Evolutionary conservation across 345 rosid species (phyloP).

Genomic region (Schrenkiella parvula): DNA sequence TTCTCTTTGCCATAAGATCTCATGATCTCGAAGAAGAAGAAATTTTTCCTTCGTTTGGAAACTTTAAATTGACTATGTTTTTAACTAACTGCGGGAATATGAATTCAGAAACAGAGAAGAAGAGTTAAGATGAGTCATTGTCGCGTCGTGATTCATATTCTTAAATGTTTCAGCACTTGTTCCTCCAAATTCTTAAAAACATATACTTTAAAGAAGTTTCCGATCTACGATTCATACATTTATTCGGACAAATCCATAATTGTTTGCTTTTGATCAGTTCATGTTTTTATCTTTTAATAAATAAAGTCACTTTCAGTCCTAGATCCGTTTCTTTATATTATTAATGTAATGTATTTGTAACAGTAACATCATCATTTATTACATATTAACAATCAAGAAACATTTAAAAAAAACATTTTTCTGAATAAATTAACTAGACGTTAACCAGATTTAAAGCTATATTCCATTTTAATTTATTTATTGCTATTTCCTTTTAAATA

Average conservation of each 20-base stretch:
- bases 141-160: neutral
- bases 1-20: slow-evolving; percentile 36
- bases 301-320: neutral
- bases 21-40: slow-evolving; percentile 14
- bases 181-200: neutral
- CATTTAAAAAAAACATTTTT: no score
- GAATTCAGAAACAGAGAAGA: neutral
- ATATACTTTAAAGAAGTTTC: neutral
- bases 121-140: neutral
- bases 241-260: neutral
- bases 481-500: no score
- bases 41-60: neutral
- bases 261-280: neutral
- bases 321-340: neutral
- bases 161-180: neutral
- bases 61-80: neutral
- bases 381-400: no score
- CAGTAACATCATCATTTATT: no score
- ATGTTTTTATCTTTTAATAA: neutral
- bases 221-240: neutral
- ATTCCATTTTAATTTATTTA: no score
- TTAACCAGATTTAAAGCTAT: no score
- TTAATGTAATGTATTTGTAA: neutral
- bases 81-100: neutral
- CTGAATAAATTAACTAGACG: no score